Base-by-base conservation (phyloP, 257 asterid species). In the Lavandula angustifolia region DNA sequence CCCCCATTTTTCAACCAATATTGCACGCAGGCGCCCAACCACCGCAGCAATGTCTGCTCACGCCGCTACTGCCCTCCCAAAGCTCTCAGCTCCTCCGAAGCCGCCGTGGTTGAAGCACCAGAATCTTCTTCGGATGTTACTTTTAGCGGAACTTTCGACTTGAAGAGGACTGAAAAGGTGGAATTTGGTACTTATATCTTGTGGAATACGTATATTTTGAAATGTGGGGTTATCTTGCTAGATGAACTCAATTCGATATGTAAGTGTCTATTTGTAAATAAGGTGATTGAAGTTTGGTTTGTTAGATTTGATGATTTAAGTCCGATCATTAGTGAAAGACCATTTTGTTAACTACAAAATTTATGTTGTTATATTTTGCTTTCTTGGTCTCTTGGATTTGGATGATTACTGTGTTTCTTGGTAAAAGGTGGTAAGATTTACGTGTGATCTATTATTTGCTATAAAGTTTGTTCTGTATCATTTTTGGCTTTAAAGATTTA, bases 141-240 rank as follows among this genome's bases (percentile, higher is more conserved):
- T 14, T 79, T 76, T 12, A 51, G 17, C 9, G 81, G 82, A 50
- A 83, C 72, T 32, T 84, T 86, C 63, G 44, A 46, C 27, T 64
- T 91, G 53, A 72, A 83, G 78, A 79, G 91, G 10, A 47, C 71
- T 17, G 78, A 82, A 62, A 87, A 75, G 85, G 95, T 87, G 41
- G 54, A 9, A 17, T 60, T 41, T 16, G 22, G 52, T 35, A 7
- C 52, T 49, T 46, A 2, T 33, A 13, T 53, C 47, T 31, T 11
- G 49, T 53, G 50, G 65, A 43, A 7, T 14, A 27, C 42, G 14
- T 27, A 5, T 9, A 33, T 38, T 38, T 11, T 60, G 22, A 7
- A 13, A 46, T 53, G 17, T 60, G 58, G 41, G 7, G 54, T 59
- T 13, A n/a, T 62, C 16, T 56, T 29, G 27, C 7, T 49, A 44